phyloP scores from a whole-genome alignment of 495 filamentous ascomycete species.

The Podospora sp. region DNA sequence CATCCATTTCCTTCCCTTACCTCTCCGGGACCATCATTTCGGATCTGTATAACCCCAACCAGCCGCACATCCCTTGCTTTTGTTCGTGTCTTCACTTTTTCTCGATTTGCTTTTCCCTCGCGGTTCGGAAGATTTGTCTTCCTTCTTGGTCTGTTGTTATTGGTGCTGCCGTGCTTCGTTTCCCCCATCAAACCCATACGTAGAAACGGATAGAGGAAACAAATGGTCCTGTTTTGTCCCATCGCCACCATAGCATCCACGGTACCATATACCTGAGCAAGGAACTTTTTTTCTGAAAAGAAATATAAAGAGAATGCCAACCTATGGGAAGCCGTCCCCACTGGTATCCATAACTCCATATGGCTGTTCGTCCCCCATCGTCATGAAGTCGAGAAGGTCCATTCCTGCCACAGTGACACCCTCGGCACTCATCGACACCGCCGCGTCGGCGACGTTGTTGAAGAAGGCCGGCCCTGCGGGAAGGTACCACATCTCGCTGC shows the following conservation, averaged over 20 bases:
- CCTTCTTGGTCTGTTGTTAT: neutral
- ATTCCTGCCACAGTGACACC: conserved; percentile 60
- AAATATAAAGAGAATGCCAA: conserved; percentile 7
- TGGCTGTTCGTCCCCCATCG: conserved; percentile 44
- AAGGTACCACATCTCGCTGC: conserved; percentile 60
- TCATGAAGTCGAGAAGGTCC: conserved; percentile 61
- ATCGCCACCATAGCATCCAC: neutral
- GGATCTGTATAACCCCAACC: neutral
- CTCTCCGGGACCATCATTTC: too few species aligned
- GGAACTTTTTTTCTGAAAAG: neutral
- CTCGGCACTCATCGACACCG: conserved; percentile 60
- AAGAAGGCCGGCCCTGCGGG: conserved; percentile 58
- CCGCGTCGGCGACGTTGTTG: conserved; percentile 54
- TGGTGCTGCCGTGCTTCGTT: neutral
- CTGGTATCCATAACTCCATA: conserved; percentile 45
- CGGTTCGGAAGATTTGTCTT: neutral
- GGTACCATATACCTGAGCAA: neutral
- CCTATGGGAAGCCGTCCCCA: conserved; percentile 29
- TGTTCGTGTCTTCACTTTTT: too few species aligned
- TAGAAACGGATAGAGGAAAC: neutral
- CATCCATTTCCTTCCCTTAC: neutral
- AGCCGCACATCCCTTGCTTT: neutral
- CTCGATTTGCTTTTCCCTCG: too few species aligned
- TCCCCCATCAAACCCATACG: neutral
- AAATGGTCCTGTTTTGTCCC: conserved; percentile 6